phyloP scores from a whole-genome alignment of 257 asterid species.

The Coffea canephora region DNA sequence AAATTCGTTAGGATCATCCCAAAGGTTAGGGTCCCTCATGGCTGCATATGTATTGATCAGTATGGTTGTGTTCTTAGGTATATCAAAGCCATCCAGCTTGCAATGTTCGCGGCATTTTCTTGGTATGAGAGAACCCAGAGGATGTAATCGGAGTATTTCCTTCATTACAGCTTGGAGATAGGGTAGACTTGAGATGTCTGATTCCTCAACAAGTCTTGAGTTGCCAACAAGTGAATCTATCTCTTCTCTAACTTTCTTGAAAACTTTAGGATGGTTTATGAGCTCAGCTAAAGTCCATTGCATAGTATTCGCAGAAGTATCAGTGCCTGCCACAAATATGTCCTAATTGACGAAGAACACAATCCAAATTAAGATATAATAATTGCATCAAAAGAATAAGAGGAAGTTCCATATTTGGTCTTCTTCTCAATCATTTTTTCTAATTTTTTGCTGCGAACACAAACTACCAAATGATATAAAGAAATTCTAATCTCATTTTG shows the following conservation, averaged over 20 bases:
- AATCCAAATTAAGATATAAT: too few species aligned
- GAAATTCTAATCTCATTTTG: too few species aligned
- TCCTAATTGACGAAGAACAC: not conserved
- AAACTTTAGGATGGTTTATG: not conserved
- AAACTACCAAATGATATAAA: too few species aligned
- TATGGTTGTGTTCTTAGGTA: too few species aligned
- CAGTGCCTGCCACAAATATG: not conserved
- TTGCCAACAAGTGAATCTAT: not conserved
- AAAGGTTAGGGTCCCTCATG: too few species aligned
- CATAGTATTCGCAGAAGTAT: not conserved
- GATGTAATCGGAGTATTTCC: constrained; percentile 3
- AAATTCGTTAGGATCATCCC: too few species aligned
- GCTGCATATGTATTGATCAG: too few species aligned
- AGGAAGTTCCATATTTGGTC: not conserved
- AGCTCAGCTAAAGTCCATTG: not conserved
- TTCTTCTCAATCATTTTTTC: too few species aligned
- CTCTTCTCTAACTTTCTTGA: constrained; percentile 7
- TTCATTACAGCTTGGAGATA: not conserved
- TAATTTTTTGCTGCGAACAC: too few species aligned
- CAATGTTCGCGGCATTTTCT: not conserved
- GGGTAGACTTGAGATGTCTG: not conserved
- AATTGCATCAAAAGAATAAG: too few species aligned
- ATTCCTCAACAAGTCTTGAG: not conserved
- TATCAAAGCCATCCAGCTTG: not conserved
- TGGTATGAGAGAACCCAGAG: not conserved